Evolutionary conservation across 345 rosid species (phyloP).

Genomic region (Eucalyptus pauciflora): DNA sequence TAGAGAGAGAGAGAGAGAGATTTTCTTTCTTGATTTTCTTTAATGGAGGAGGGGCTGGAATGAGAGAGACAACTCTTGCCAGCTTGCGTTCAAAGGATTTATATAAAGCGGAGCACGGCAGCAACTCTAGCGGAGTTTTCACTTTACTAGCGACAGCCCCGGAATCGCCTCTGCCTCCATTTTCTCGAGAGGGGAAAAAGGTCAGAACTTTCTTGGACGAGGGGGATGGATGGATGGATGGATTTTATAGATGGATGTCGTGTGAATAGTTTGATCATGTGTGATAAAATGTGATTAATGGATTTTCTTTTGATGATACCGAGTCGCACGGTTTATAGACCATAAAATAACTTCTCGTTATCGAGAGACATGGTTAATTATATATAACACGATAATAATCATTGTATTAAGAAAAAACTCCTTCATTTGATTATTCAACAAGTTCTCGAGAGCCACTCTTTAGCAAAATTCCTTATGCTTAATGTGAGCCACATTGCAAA

Average conservation of each 20-base stretch:
- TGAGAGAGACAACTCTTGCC: neutral
- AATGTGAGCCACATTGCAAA: neutral
- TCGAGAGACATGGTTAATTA: rapidly evolving
- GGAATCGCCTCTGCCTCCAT: neutral
- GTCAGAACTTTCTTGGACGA: neutral
- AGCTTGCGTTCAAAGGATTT: neutral
- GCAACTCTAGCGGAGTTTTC: neutral
- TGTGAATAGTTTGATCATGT: neutral
- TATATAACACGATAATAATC: rapidly evolving
- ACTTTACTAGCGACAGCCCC: neutral
- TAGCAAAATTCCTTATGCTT: neutral
- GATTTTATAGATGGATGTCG: neutral
- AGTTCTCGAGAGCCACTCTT: rapidly evolving
- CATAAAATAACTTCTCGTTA: rapidly evolving
- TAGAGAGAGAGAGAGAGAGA: neutral
- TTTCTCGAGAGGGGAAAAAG: neutral
- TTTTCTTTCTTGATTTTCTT: neutral
- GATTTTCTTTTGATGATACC: neutral
- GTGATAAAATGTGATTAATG: neutral
- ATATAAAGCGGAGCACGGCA: neutral
- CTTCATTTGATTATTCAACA: neutral
- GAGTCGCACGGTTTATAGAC: rapidly evolving
- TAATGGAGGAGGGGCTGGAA: neutral
- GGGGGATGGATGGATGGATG: neutral
- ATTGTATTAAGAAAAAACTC: rapidly evolving